Base-by-base conservation (phyloP, 2,329 filamentous ascomycete genomes). In the Pseudogymnoascus sp. region DNA sequence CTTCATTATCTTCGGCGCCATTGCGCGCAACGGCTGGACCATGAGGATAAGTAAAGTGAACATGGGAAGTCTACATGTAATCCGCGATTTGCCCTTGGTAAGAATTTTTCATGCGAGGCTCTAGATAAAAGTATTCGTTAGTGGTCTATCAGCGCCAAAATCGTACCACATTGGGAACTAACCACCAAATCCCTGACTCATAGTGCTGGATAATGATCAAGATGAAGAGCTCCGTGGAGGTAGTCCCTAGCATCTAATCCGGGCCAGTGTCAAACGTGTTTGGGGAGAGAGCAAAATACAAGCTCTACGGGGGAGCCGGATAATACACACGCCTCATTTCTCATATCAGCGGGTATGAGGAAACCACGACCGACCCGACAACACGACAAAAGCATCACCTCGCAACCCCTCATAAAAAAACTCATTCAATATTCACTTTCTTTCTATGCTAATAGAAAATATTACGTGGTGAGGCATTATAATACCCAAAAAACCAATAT, bases 381-480 rank as follows among this genome's bases (percentile, higher is more conserved):
- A 6, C 26, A 16, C 14, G 14, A 36, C 26, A 57, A 18, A 57
- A 14, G 29, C 29, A 36, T 36, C 16, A 57, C 51, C 5, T 57
- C 29, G 21, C 10, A 14, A 57, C 47, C n/a, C 8, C 29, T 2
- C n/a, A 54, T 16, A 57, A 11, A 57, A 34, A n/a, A 11, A 5
- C 16, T 36, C 29, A 36, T 57, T 57, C 29, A 36, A 57, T 57
- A 57, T 57, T 34, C 51, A 57, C 51, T 57, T 57, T 34, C 51
- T n/a, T n/a, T n/a, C n/a, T n/a, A n/a, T n/a, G n/a, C n/a, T n/a
- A n/a, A n/a, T n/a, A n/a, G n/a, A n/a, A n/a, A n/a, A n/a, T n/a
- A n/a, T n/a, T n/a, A n/a, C n/a, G n/a, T n/a, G n/a, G n/a, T n/a
- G n/a, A n/a, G n/a, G n/a, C n/a, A n/a, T n/a, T n/a, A n/a, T n/a